phyloP scores from a whole-genome alignment of 1,139 yeast species.

The Lizanozyma gosingica region DNA sequence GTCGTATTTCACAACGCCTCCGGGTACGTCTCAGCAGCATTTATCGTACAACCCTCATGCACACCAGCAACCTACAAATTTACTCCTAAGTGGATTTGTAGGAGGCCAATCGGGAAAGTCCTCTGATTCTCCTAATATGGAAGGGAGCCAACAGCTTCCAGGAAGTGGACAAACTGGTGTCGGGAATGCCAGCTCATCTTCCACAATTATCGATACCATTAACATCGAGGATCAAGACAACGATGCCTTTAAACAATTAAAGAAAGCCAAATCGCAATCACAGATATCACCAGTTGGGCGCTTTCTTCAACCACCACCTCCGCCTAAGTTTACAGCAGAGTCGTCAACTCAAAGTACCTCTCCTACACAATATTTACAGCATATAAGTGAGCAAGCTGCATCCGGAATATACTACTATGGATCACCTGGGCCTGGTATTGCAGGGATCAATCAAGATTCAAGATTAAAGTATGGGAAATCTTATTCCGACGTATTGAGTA shows the following conservation, averaged over 20 bases:
- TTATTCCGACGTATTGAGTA: not conserved
- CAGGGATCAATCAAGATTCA: not conserved
- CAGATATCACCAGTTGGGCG: not conserved
- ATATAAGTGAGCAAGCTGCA: not conserved
- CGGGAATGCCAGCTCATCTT: slow-evolving; percentile 3
- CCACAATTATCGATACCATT: slow-evolving; percentile 22
- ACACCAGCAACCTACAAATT: not conserved
- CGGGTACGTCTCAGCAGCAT: not conserved
- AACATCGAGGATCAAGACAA: slow-evolving; percentile 35
- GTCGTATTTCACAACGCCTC: not conserved
- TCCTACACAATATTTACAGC: not conserved
- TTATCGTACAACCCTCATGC: not conserved
- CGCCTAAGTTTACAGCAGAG: not conserved
- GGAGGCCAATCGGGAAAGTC: slow-evolving; percentile 1
- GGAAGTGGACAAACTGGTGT: not conserved
- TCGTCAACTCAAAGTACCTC: not conserved
- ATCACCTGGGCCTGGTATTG: too few relatives aligned
- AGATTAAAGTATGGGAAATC: not conserved
- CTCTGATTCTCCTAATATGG: slow-evolving; percentile 2
- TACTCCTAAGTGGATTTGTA: slow-evolving; percentile 2
- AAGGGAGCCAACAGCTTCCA: slow-evolving; percentile 1
- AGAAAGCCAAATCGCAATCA: slow-evolving; percentile 21
- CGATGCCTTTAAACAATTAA: slow-evolving; percentile 35
- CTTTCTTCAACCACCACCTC: not conserved
- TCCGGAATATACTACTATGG: not conserved